phyloP scores from a whole-genome alignment of 106 monocot species.

The Dendrobium chrysotoxum region DNA sequence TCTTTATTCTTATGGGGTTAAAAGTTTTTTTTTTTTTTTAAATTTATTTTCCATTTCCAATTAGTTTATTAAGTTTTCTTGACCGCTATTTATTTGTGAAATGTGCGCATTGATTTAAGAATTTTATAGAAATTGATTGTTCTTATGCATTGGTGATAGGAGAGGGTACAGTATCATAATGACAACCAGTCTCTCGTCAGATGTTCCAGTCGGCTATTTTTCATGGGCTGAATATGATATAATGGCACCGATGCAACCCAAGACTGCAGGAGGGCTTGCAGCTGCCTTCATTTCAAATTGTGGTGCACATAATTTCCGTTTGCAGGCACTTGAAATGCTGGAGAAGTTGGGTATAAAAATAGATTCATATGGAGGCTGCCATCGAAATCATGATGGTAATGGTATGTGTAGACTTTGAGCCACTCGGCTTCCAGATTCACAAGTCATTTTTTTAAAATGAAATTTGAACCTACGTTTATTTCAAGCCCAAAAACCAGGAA shows the following conservation, averaged over 20 bases:
- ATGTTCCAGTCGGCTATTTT: constrained; percentile 89
- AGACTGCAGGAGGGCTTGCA: constrained; percentile 65
- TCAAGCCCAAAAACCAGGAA: background rate
- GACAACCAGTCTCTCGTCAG: constrained; percentile 87
- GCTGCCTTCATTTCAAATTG: constrained; percentile 94
- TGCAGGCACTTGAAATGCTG: constrained; percentile 61
- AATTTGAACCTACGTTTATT: background rate
- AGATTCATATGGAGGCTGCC: constrained; percentile 83
- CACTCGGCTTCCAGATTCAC: background rate
- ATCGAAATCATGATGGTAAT: constrained; percentile 65
- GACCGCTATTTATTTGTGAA: background rate
- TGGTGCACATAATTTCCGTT: constrained; percentile 79
- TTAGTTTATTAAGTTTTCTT: background rate
- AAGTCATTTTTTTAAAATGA: background rate
- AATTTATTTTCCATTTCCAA: background rate
- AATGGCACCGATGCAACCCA: constrained; percentile 75
- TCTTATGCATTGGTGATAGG: constrained; percentile 3
- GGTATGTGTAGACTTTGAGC: constrained; percentile 29
- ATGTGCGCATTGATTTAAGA: background rate
- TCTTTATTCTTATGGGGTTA: background rate
- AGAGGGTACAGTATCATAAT: constrained; percentile 68
- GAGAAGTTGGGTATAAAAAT: constrained; percentile 51
- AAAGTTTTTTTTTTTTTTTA: too few relatives aligned
- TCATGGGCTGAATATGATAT: constrained; percentile 94
- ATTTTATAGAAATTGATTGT: constrained; percentile 5